phyloP scores from a whole-genome alignment of 2,329 filamentous ascomycete species.

The Aureobasidium leucospermi region DNA sequence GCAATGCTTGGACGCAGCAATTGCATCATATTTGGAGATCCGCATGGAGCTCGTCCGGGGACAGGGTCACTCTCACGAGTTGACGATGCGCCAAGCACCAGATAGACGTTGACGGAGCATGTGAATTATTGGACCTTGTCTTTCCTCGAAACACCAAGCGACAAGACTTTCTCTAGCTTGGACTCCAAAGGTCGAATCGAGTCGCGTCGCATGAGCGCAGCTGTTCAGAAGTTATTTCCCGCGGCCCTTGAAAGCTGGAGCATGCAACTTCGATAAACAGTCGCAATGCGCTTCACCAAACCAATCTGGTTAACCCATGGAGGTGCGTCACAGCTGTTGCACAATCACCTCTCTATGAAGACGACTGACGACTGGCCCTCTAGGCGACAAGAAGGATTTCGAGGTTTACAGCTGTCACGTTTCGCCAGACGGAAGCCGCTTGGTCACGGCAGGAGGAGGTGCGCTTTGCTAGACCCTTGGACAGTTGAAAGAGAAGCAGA shows the following conservation, averaged over 20 bases:
- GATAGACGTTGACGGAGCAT: constrained; percentile 5
- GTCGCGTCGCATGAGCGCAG: background rate
- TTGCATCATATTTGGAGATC: constrained; percentile 5
- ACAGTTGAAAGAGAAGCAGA: background rate
- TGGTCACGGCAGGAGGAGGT: constrained; percentile 93
- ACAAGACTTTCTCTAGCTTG: background rate
- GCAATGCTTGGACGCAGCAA: background rate
- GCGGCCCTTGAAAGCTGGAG: background rate
- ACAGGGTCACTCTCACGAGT: background rate
- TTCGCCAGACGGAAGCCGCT: constrained; percentile 82
- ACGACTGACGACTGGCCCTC: background rate
- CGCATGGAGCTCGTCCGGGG: background rate
- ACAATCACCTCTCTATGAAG: background rate
- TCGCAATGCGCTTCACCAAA: constrained; percentile 63
- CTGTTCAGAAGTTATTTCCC: background rate
- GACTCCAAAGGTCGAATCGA: background rate
- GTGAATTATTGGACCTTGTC: constrained; percentile 1
- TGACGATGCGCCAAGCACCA: constrained; percentile 1
- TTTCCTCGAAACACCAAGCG: background rate
- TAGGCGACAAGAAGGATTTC: constrained; percentile 93
- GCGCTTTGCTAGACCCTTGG: constrained; percentile 27
- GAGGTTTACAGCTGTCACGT: constrained; percentile 98
- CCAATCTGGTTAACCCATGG: constrained; percentile 93
- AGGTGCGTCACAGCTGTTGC: constrained; percentile 44
- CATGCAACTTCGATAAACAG: constrained; percentile 8